Evolutionary conservation across 1,284 basidiomycete genomes (phyloP), one percentile per base, ranked within the genome.

Genomic region (Heliocybe sulcata): DNA sequence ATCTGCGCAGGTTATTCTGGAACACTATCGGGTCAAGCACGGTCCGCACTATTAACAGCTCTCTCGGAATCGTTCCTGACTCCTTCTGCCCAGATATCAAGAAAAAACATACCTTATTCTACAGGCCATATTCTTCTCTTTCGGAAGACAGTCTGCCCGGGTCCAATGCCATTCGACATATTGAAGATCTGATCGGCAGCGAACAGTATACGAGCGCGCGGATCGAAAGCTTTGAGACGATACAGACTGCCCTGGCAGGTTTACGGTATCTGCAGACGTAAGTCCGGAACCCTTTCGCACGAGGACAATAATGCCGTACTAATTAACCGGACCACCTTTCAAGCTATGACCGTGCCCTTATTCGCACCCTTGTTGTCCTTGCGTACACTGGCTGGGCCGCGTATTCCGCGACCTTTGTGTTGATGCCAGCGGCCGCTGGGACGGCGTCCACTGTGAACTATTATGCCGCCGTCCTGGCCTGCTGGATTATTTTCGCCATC

Each of bases 321-420:
- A 31, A 26, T 51, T 31, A 12, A 31, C 6, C 29, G 6, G 12
- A 19, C 10, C n/a, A 16, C 12, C 14, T 42, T 10, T 2, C 3
- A 60, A 82, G 81, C 22, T 87, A 94, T 65, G 91, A 95, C 64
- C 85, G 90, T 45, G 74, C 81, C 27, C 69, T 93, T 45, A 83
- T 95, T 25, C 80, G 83, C 23, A 70, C 66, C 1, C 82, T 94
- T 56, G 89, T 92, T 51, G 79, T 79, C 1, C 61, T 76, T 2
- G 91, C 90, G 3, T 95, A 95, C 67, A 63, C 80, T 0, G 92
- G 92, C 48, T 94, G 92, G 83, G 83, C 85, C 26, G 81, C 81
- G 0, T 90, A 82, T 64, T 74, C 80, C 9, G 80, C 82, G 0
- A 66, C 79, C 2, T 80, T 74, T 53, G 73, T 88, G 22, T 69